Evolutionary conservation across 23 red algal species (phyloP), one percentile per base, ranked within the genome.

Genomic region (Gracilaria vermiculophylla): DNA sequence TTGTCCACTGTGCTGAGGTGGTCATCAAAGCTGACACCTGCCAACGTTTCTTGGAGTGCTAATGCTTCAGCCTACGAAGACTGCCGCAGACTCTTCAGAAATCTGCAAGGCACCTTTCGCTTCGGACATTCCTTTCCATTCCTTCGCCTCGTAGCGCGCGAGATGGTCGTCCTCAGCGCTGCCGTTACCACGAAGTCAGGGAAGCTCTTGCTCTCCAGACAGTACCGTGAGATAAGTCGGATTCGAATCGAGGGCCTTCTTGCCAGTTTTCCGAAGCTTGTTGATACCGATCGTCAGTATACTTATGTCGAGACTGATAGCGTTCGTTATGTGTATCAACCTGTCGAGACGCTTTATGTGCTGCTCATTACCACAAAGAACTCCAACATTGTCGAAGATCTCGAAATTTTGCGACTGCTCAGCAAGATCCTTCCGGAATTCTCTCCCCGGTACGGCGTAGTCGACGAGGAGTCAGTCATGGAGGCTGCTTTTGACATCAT

Each of bases 311-410:
- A 99, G 76, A 95, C 97, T 19, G 90, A 95, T 81, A 77, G 77
- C 61, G 97, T 99, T 16, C 97, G 97, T 25, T 99, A 99, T 76
- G 82, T 99, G 28, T 99, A 99, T 54, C 97, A 99, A 45, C 97
- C 97, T 21, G 90, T 99, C 21, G 97, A 99, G 50, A 80, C 89
- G 31, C 81, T 99, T 20, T 99, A 99, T 64, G 97, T 99, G 75
- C 76, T 99, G 27, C 76, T 99, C 24, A 84, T 99, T 82, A 99
- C 97, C 2, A 95, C 92, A 27, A 99, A 99, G 72, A 80, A 85
- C 69, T 91, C 83, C 85, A 99, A 99, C 55, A 96, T 99, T 50
- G 92, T 99, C 49, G 92, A 99, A 62, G 97, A 99, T 87, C 90
- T 99, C 16, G 97, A 99, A 76, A 99, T 93, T 25, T 87, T 99